Percentiles rank a stretch among this genome's conserved stretches.
Conservation (phyloP, 495 filamentous ascomycete species). For the Trichoderma orchidacearum region DNA sequence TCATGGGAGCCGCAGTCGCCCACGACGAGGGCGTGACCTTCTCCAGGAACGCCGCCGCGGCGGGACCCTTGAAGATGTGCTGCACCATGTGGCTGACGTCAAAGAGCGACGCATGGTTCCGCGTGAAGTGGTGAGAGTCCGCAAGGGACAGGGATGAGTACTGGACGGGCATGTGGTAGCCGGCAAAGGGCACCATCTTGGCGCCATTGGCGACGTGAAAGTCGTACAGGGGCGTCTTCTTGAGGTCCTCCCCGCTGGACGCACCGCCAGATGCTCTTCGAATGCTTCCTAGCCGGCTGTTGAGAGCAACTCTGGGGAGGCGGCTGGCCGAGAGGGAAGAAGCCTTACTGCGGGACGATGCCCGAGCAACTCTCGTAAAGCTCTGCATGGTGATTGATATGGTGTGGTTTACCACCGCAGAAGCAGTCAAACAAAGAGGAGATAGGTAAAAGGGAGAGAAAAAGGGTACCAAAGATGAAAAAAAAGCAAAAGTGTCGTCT, state of each 20-base stretch:
- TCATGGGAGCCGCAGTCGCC: slow-evolving; percentile 28
- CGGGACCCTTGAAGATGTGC: slow-evolving; percentile 58
- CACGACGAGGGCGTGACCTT: slow-evolving; percentile 63
- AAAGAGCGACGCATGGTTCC: slow-evolving; percentile 77
- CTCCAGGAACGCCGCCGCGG: slow-evolving; percentile 63
- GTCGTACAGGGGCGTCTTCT: slow-evolving; percentile 70
- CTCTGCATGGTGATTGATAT: background rate
- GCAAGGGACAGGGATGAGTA: slow-evolving; percentile 62
- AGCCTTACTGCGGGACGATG: background rate
- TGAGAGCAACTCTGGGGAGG: background rate
- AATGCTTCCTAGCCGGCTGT: background rate
- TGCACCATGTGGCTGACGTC: slow-evolving; percentile 74
- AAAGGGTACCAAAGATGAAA: background rate
- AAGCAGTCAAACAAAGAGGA: background rate
- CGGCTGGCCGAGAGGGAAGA: background rate
- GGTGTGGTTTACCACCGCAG: too few relatives aligned
- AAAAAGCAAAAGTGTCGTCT: too few relatives aligned
- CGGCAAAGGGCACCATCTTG: slow-evolving; percentile 96
- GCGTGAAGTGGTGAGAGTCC: slow-evolving; percentile 77
- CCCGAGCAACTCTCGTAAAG: background rate
- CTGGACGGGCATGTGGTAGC: slow-evolving; percentile 85
- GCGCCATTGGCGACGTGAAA: slow-evolving; percentile 66
- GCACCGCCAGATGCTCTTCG: background rate
- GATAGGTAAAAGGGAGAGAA: background rate
- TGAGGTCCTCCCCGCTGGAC: slow-evolving; percentile 14